phyloP scores from a whole-genome alignment of 1,139 yeast species.

The Sugiyamaella neomexicana region DNA sequence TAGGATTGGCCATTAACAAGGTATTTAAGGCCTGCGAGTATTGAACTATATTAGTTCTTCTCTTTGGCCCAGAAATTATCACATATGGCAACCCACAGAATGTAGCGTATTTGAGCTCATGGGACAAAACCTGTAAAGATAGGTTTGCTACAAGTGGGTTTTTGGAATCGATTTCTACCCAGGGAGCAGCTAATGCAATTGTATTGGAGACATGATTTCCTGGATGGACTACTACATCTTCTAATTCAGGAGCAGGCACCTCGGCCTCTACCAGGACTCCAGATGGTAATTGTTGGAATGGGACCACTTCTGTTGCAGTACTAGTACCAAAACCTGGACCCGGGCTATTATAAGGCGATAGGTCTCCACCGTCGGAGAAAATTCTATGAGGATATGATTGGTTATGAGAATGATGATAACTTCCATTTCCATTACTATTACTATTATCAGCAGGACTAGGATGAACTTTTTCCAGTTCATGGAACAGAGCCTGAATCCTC shows the following conservation, averaged over 20 bases:
- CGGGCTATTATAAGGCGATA: conserved; percentile 12
- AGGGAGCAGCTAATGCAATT: conserved; percentile 58
- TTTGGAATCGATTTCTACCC: conserved; percentile 61
- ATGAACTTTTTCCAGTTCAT: conserved; percentile 25
- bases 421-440: background rate
- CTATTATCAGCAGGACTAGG: conserved; percentile 3
- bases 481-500: conserved; percentile 35
- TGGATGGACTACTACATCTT: conserved; percentile 40
- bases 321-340: background rate
- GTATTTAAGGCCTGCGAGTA: conserved; percentile 48
- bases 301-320: background rate
- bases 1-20: conserved; percentile 35
- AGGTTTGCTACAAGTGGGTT: conserved; percentile 51
- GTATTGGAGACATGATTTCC: conserved; percentile 44
- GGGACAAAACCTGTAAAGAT: conserved; percentile 53
- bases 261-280: conserved; percentile 7
- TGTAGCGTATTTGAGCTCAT: conserved; percentile 59
- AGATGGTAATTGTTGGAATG: conserved; percentile 5
- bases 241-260: conserved; percentile 21
- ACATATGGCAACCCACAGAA: conserved; percentile 55
- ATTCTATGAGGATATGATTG: conserved; percentile 9
- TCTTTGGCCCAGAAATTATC: conserved; percentile 60
- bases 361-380: conserved; percentile 10
- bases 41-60: conserved; percentile 52
- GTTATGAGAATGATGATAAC: background rate